A percentile compares a stretch with the other conserved stretches of the same genome.
Conservation (phyloP, 2,329 filamentous ascomycete species). For the Fusarium equiseti region DNA sequence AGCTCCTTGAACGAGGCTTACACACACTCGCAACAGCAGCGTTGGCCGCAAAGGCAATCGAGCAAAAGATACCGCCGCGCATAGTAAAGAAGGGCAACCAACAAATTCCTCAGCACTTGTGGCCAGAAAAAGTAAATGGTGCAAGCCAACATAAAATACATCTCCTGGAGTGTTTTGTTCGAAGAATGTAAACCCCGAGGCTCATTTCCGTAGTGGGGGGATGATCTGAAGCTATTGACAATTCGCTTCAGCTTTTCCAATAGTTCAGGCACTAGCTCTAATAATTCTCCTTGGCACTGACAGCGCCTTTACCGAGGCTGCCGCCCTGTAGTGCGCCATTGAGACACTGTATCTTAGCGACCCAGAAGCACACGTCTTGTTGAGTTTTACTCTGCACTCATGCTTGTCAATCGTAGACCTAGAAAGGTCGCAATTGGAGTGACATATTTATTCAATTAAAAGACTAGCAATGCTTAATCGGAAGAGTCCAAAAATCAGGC, state of each 20-base stretch:
- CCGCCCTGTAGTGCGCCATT: background rate
- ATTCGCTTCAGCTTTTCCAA: background rate
- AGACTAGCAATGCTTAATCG: too few species aligned
- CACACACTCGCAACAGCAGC: background rate
- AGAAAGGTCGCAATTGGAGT: too few species aligned
- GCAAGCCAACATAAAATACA: too few species aligned
- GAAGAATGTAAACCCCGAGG: rapidly evolving
- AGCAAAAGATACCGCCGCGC: background rate
- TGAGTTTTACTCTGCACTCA: background rate
- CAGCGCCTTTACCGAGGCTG: background rate
- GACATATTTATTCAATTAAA: too few species aligned
- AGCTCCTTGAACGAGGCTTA: background rate
- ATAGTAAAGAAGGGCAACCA: rapidly evolving
- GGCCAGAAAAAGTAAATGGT: too few species aligned
- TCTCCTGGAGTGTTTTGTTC: rapidly evolving
- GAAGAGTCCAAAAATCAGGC: too few species aligned
- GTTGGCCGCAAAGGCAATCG: rapidly evolving
- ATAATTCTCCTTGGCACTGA: background rate
- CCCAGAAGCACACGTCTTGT: background rate
- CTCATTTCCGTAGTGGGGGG: background rate
- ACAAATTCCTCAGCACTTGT: too few species aligned
- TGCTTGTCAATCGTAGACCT: too few species aligned
- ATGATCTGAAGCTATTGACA: background rate
- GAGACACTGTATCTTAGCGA: background rate
- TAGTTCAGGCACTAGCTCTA: background rate